A percentile compares a stretch with the other conserved stretches of the same genome.
Evolutionary conservation across 495 filamentous ascomycete genomes (phyloP).

Genomic region (Parathielavia hyrcaniae): DNA sequence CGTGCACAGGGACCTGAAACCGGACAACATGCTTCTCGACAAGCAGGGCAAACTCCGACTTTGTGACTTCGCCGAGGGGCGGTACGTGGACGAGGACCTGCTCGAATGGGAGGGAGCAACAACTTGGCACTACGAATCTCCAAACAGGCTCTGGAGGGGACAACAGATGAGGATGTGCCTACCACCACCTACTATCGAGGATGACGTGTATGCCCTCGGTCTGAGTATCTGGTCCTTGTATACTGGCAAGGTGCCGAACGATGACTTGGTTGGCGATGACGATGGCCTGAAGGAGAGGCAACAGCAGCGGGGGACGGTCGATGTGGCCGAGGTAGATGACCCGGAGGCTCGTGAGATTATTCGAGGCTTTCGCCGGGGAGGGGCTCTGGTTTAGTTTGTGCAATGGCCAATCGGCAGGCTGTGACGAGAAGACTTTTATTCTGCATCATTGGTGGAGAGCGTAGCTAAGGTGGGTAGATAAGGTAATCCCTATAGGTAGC

Average conservation of each 20-base stretch:
- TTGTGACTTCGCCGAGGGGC: constrained; percentile 10
- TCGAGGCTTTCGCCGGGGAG: constrained; percentile 7
- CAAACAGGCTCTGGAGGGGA: constrained; percentile 10
- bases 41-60: background rate
- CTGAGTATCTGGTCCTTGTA: constrained; percentile 17
- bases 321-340: constrained; percentile 3
- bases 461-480: no score
- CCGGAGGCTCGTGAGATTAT: constrained; percentile 11
- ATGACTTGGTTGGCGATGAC: constrained; percentile 1
- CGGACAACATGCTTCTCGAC: constrained; percentile 7
- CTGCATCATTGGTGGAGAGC: no score
- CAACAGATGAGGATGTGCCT: background rate
- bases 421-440: no score
- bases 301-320: background rate
- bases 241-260: constrained; percentile 13
- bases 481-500: no score
- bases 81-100: constrained; percentile 7
- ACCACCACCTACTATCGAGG: constrained; percentile 9
- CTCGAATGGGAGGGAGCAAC: background rate
- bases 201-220: constrained; percentile 15
- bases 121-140: constrained; percentile 12
- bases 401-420: no score
- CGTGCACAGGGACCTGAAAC: constrained; percentile 7
- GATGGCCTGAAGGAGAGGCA: constrained; percentile 6
- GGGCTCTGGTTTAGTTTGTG: constrained; percentile 14